Conservation (phyloP, 106 monocot species). For the Platanthera guangdongensis region DNA sequence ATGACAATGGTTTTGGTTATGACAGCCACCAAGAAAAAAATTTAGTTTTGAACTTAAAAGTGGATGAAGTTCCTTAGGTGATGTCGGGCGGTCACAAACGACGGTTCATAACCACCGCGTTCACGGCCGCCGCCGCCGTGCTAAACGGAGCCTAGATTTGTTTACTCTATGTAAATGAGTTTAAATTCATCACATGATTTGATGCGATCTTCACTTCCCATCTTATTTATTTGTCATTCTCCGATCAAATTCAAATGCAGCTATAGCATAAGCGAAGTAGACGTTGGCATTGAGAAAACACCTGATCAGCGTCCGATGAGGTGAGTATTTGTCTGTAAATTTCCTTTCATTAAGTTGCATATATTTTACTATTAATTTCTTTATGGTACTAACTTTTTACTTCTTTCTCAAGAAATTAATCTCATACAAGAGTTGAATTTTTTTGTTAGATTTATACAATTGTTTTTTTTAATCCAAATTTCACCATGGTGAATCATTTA, state of each 20-base stretch:
- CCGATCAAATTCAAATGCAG: slow-evolving; percentile 13
- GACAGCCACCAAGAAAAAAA: too few relatives aligned
- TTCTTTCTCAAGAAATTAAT: background rate
- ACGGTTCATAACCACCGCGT: too few relatives aligned
- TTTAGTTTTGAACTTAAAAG: too few relatives aligned
- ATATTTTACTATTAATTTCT: background rate
- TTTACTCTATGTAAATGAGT: background rate
- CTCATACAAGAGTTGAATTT: too few relatives aligned
- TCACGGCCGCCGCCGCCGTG: too few relatives aligned
- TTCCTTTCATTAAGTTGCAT: background rate
- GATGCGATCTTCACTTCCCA: background rate
- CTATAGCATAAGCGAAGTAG: slow-evolving; percentile 36
- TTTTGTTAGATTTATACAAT: too few relatives aligned
- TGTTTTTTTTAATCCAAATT: too few relatives aligned
- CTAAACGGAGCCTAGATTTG: background rate
- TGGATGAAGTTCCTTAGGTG: too few relatives aligned
- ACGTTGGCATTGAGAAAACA: slow-evolving; percentile 30
- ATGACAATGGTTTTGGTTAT: too few relatives aligned
- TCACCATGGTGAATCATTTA: too few relatives aligned
- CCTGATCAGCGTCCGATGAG: slow-evolving; percentile 46
- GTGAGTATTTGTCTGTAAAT: slow-evolving; percentile 12
- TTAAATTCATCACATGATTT: background rate
- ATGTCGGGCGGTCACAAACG: too few relatives aligned
- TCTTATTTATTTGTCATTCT: background rate
- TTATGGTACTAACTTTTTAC: background rate